Base-by-base conservation (phyloP, 1,284 basidiomycete genomes). In the Ceratobasidium sp. region DNA sequence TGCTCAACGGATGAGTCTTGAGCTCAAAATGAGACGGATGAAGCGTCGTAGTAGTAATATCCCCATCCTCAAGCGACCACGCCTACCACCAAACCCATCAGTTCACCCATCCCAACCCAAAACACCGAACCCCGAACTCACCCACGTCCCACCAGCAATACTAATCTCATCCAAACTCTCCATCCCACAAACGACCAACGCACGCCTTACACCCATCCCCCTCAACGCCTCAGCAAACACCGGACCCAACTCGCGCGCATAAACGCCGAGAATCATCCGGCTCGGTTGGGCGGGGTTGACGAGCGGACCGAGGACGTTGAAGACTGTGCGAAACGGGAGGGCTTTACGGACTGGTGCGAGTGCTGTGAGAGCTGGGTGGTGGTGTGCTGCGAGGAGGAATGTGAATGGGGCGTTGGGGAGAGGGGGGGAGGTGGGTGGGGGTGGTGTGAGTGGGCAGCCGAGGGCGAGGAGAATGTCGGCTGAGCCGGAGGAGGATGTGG, bases 111-210 rank as follows among this genome's bases (percentile, higher is more conserved):
- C 25, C 89, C 90, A 22, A 61, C 32, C 76, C 90, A 85, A 59
- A 64, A 59, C 37, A 83, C 83, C 46, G 93, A 84, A 80, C 90
- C 51, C 4, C 51, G n/a, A 88, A 88, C 89, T 91, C 17, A 90
- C 92, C 85, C 90, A 89, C 11, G 96, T 97, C n/a, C 92, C 89
- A 0, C 97, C 97, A 4, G 91, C 95, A 82, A 94, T 95, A 81
- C 93, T 95, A 82, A 99, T 95, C 86, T 99, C 97, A 83, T 99
- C 97, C 57, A 99, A 87, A 0, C 90, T 90, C 83, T 99, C 98
- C 64, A 89, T 90, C 0, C 97, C 97, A 81, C 97, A 99, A 0
- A 99, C 97, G 49, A 99, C 96, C 80, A 98, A 86, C 6, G 96
- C 97, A 34, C 93, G 89, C 80, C 91, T 85, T 13, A 96, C 93